A percentile compares a stretch with the other conserved stretches of the same genome.
phyloP scores from a whole-genome alignment of 768 basidiomycete species.

The Mycena indigotica region DNA sequence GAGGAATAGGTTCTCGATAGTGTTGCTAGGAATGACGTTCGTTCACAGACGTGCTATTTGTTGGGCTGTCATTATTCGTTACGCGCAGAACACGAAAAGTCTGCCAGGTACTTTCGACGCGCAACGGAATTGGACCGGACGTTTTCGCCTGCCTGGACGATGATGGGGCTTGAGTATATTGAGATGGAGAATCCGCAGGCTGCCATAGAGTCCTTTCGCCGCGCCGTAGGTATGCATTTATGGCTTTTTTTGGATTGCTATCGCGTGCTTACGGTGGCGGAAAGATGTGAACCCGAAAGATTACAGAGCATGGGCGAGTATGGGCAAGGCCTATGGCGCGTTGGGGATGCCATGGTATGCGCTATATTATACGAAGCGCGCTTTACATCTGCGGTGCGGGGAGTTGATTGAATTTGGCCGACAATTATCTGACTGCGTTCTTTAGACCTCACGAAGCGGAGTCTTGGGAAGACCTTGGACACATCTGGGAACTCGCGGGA shows the following conservation, averaged over 20 bases:
- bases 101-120: conserved; percentile 74
- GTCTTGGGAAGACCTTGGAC: conserved; percentile 74
- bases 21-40: neutral
- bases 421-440: neutral
- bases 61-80: conserved; percentile 80
- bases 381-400: conserved; percentile 60
- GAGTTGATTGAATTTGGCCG: conserved; percentile 2
- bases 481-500: conserved; percentile 68
- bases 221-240: conserved; percentile 64
- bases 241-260: neutral
- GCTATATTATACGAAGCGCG: conserved; percentile 52
- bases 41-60: neutral
- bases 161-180: conserved; percentile 84
- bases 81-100: conserved; percentile 76
- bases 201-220: conserved; percentile 78
- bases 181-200: conserved; percentile 85
- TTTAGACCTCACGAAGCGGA: conserved; percentile 72
- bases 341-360: conserved; percentile 79
- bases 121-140: conserved; percentile 77
- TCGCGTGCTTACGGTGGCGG: neutral
- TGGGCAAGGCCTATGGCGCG: conserved; percentile 79
- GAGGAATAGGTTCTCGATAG: conserved; percentile 65
- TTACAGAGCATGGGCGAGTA: conserved; percentile 81
- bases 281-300: conserved; percentile 81
- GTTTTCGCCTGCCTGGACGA: conserved; percentile 78